Evolutionary conservation across 352 stramenopile genomes (phyloP), one percentile per base, ranked within the genome.

Genomic region (Pythium biforme): DNA sequence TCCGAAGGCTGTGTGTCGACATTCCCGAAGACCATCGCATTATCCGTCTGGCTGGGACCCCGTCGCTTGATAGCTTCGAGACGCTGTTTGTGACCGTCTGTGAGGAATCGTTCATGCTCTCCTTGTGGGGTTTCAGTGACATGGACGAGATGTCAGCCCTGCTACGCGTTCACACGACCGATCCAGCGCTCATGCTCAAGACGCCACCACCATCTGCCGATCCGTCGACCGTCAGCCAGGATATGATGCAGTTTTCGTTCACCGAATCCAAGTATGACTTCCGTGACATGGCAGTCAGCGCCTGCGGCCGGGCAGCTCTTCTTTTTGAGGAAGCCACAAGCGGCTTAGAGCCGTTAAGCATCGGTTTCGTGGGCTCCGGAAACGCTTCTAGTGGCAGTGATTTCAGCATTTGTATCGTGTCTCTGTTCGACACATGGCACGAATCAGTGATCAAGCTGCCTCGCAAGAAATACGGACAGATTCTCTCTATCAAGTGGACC

Each of bases 401-500:
- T 22, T 65, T 70, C 39, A 68, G 70, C 45, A 64, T 90, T 8
- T 89, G 83, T 55, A 73, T 92, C 25, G 58, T 86, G 11, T 74
- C 76, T 37, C 40, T 69, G 1, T 70, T 88, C 50, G 81, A 90
- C 22, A 75, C 50, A 22, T 77, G 62, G 10, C 69, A 79, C 27
- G 81, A 93, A 76, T 81, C 68, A 0, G 58, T 90, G 29, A 69
- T 91, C 11, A 53, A 56, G 17, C 60, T 93, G 26, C 56, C 76
- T 19, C 75, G 76, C 20, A 84, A 90, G 41, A 78, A 90, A 22
- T 82, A 86, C 58, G 81, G 82, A 12, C 55, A 64, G 12, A 59
- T 93, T 26, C 46, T 88, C 11, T 79, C 77, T 2, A 73, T 93
- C 34, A 63, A 89, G 51, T 93, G 84, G 81, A 89, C 79, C 4